Base-by-base conservation (phyloP, 2,329 filamentous ascomycete genomes). In the Myriosclerotinia scirpicola region DNA sequence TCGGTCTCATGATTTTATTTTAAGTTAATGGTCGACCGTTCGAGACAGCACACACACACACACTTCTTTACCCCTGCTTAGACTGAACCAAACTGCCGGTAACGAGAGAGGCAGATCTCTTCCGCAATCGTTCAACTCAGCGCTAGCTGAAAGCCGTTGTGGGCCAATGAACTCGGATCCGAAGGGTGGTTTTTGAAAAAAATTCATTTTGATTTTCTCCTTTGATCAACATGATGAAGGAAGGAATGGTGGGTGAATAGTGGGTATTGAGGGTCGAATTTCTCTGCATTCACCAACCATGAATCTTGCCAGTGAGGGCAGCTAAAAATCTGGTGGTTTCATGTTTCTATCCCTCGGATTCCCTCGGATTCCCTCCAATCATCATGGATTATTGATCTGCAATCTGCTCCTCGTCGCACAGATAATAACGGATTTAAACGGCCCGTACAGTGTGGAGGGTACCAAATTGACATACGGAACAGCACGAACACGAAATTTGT, bases 51-150 rank as follows among this genome's bases (percentile, higher is more conserved):
- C 26, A 26, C 26, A 26, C 38, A 50, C 48, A 44, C n/a, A 30
- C 17, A n/a, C 12, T 8, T 36, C 20, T 38, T 15, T 11, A 36
- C n/a, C 58, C 58, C 34, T 61, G 44, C 44, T 22, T 61, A 50
- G 44, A 50, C 58, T 58, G 61, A 64, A 64, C 61, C 61, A 38
- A 5, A 58, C 61, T 64, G 61, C 56, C 61, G 61, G 61, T 44
- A 64, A 44, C 52, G 30, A 46, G 17, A 20, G 20, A 56, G 15
- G 26, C 61, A 64, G 46, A 36, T 34, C 38, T 34, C 30, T 42
- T 44, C 38, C 52, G 44, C 34, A 50, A 26, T 9, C n/a, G 50
- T n/a, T 50, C n/a, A 38, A 26, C 42, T 46, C 42, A 60, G 56
- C 56, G 42, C 30, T 38, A 60, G 42, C 42, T 61, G 34, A 40